These are phyloP conservation scores for Friedmanniomyces endolithicus DNA, from an alignment of 495 filamentous ascomycete genomes.

Conservation along the genomic window DNA sequence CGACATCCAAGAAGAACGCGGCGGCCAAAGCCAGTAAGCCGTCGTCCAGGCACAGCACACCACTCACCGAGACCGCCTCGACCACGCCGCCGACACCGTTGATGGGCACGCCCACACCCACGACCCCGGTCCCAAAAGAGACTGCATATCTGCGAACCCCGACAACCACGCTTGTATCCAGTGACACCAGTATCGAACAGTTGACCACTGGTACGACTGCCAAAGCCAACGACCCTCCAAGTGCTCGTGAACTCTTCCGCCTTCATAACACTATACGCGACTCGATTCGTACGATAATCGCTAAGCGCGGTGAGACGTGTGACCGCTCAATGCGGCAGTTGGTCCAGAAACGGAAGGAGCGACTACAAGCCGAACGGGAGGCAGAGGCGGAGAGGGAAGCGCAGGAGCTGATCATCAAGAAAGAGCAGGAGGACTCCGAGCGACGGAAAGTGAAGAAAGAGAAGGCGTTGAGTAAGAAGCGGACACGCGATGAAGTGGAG, in stretches of 20 bases:
- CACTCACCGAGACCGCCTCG: constrained; percentile 9
- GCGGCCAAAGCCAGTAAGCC: constrained; percentile 2
- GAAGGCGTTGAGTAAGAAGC: constrained; percentile 22
- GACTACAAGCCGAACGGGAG: constrained; percentile 25
- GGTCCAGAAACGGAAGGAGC: constrained; percentile 52
- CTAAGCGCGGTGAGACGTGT: constrained; percentile 19
- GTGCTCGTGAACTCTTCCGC: constrained; percentile 10
- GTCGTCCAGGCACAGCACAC: constrained; percentile 4
- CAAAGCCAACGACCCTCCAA: constrained; percentile 7
- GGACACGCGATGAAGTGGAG: constrained; percentile 15
- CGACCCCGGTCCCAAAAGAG: constrained; percentile 1
- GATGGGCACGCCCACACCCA: constrained; percentile 5
- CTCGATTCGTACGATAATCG: constrained; percentile 4
- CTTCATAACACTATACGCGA: constrained; percentile 9
- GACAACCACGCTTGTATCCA: constrained; percentile 8
- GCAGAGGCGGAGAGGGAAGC: constrained; percentile 22
- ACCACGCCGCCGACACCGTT: constrained; percentile 13
- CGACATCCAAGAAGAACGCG: constrained; percentile 8
- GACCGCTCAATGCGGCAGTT: constrained; percentile 63
- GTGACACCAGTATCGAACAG: constrained; percentile 10
- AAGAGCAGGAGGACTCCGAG: constrained; percentile 17
- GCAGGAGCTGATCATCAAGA: constrained; percentile 20
- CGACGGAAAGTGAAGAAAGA: constrained; percentile 12
- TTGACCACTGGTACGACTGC: constrained; percentile 3
- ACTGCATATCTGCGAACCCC: constrained; percentile 14